Evolutionary conservation across 805 yeast species (phyloP).

Genomic region (Millerozyma acaciae): DNA sequence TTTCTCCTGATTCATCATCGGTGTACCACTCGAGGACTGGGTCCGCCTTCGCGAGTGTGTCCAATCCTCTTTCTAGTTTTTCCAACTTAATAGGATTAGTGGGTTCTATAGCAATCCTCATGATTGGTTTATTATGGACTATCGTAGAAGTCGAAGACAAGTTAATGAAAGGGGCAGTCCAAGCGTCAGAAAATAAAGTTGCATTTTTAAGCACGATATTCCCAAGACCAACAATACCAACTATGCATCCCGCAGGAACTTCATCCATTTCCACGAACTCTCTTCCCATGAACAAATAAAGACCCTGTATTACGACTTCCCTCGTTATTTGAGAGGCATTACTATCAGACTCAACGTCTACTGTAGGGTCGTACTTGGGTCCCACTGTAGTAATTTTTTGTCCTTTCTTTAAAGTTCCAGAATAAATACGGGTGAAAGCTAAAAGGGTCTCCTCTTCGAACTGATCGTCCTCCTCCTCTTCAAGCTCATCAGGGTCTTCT

Average conservation of each 20-base stretch:
- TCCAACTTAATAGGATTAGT: constrained; percentile 77
- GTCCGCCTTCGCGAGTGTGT: constrained; percentile 79
- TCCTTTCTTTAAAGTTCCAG: constrained; percentile 78
- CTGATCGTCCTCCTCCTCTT: constrained; percentile 43
- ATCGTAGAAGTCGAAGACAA: constrained; percentile 45
- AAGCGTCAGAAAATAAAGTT: constrained; percentile 57
- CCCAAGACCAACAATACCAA: constrained; percentile 89
- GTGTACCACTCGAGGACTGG: constrained; percentile 88
- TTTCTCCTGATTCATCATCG: constrained; percentile 85
- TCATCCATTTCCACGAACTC: constrained; percentile 72
- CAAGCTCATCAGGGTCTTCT: constrained; percentile 39
- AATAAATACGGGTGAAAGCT: constrained; percentile 85
- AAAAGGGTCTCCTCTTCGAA: constrained; percentile 63
- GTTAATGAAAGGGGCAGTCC: constrained; percentile 73
- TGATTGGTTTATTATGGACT: constrained; percentile 77
- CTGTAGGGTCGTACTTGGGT: constrained; percentile 77
- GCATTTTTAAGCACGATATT: constrained; percentile 82
- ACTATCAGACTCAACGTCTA: constrained; percentile 25
- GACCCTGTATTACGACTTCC: constrained; percentile 58
- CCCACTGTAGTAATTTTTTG: constrained; percentile 73
- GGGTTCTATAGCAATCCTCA: constrained; percentile 95
- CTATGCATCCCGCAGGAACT: constrained; percentile 94
- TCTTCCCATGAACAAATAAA: constrained; percentile 88
- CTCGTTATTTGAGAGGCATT: constrained; percentile 52
- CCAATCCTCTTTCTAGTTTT: constrained; percentile 72